Base-by-base conservation (phyloP, 2,329 filamentous ascomycete genomes). In the Fusarium duplospermum region DNA sequence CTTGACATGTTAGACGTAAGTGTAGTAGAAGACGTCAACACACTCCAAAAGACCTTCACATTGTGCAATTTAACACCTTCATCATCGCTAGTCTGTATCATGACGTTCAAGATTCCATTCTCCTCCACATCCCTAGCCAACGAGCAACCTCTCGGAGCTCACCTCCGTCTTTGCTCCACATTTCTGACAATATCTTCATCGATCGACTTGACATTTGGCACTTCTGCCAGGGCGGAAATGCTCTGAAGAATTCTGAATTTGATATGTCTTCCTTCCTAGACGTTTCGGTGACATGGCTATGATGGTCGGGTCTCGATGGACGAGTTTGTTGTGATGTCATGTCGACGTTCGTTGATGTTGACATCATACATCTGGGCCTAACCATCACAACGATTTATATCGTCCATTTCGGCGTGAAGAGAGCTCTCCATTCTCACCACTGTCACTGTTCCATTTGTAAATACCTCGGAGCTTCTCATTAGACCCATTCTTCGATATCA, bases 131-230 rank as follows among this genome's bases (percentile, higher is more conserved):
- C 52, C 22, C 13, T 38, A 61, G 11, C 71, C 71, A 73, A 74
- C 71, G 67, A 62, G 57, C 50, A 33, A 33, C 38, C 58, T 40
- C 29, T 54, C 71, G 71, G 71, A 74, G 71, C 52, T 69, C 42
- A 69, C 9, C 61, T 74, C 71, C 71, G 62, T 29, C 2, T 58
- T 14, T 47, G 40, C 71, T 74, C 71, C 71, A 74, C 68, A 74
- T 56, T 60, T 13, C 35, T 36, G n/a, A 18, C 22, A 24, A 73
- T 70, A 67, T 62, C 69, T 50, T 70, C 40, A 75, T 73, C 57
- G 69, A 69, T 67, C 69, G 65, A 70, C 40, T 63, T 57, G 40
- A 47, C 42, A 7, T 2, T 52, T 9, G 6, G 40, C 47, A n/a
- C 16, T 31, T 42, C 27, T 35, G 18, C 36, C 31, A 29, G 40